phyloP scores from a whole-genome alignment of 1,284 basidiomycete species.

The Calocybe gambosa region DNA sequence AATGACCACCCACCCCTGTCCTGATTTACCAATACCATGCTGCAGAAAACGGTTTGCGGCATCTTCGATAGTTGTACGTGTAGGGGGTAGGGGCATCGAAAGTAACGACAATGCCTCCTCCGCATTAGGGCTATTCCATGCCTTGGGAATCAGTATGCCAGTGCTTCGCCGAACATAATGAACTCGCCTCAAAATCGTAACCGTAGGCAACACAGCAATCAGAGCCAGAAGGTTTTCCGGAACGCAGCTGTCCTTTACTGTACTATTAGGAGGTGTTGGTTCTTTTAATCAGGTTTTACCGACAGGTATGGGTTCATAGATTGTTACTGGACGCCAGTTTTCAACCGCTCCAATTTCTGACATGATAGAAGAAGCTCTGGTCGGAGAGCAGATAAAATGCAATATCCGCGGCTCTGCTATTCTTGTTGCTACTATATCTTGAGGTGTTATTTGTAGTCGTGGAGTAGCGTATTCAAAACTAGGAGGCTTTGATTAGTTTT shows the following conservation, averaged over 20 bases:
- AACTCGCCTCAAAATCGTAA: slow-evolving; percentile 65
- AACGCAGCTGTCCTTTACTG: slow-evolving; percentile 65
- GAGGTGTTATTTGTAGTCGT: slow-evolving; percentile 64
- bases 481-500: slow-evolving; percentile 4
- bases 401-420: slow-evolving; percentile 54
- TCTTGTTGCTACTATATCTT: slow-evolving; percentile 54
- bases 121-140: slow-evolving; percentile 60
- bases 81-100: slow-evolving; percentile 44
- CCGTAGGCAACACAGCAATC: slow-evolving; percentile 48
- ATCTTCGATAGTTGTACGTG: slow-evolving; percentile 47
- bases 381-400: slow-evolving; percentile 85
- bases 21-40: slow-evolving; percentile 45
- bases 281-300: slow-evolving; percentile 20
- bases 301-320: slow-evolving; percentile 87
- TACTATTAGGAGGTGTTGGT: background rate
- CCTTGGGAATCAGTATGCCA: background rate
- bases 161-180: background rate
- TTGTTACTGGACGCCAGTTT: slow-evolving; percentile 59
- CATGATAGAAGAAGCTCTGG: slow-evolving; percentile 63
- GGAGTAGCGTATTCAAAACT: slow-evolving; percentile 83
- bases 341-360: slow-evolving; percentile 50
- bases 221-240: slow-evolving; percentile 74
- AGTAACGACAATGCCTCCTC: slow-evolving; percentile 67
- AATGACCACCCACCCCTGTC: slow-evolving; percentile 61
- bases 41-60: slow-evolving; percentile 56